Evolutionary conservation across 306 rosid species (phyloP).

Genomic region (Oxytropis ochrocephala): DNA sequence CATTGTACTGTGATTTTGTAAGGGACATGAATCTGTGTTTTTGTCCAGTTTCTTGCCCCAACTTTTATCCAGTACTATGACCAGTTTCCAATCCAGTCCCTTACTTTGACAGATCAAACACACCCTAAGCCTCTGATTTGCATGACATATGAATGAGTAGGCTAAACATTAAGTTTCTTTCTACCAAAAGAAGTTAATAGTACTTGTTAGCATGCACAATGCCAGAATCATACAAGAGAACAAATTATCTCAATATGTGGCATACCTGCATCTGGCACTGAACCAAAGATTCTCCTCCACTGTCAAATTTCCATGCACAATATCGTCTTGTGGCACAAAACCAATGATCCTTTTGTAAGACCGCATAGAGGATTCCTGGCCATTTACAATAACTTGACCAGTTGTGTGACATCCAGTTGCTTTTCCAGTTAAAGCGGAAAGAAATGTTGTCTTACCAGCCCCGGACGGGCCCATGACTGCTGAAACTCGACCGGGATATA

Average conservation of each 20-base stretch:
- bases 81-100: too few species aligned
- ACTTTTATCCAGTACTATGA: too few species aligned
- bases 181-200: neutral
- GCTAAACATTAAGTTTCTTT: neutral
- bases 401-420: slow-evolving; percentile 69
- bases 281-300: slow-evolving; percentile 99
- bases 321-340: slow-evolving; percentile 98
- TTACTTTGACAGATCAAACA: too few species aligned
- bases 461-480: slow-evolving; percentile 99
- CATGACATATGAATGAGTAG: neutral
- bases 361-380: slow-evolving; percentile 57
- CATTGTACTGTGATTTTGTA: too few species aligned
- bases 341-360: slow-evolving; percentile 92
- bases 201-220: neutral
- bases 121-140: neutral
- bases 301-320: slow-evolving; percentile 95
- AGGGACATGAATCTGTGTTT: too few species aligned
- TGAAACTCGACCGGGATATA: slow-evolving; percentile 83
- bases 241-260: neutral
- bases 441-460: slow-evolving; percentile 99
- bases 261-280: slow-evolving; percentile 96
- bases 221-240: neutral
- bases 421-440: slow-evolving; percentile 90
- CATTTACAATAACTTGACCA: slow-evolving; percentile 88
- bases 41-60: too few species aligned